Evolutionary conservation across 148 eudicot genomes (phyloP), one percentile per base, ranked within the genome.

Genomic region (Rhododendron kiyosumense): DNA sequence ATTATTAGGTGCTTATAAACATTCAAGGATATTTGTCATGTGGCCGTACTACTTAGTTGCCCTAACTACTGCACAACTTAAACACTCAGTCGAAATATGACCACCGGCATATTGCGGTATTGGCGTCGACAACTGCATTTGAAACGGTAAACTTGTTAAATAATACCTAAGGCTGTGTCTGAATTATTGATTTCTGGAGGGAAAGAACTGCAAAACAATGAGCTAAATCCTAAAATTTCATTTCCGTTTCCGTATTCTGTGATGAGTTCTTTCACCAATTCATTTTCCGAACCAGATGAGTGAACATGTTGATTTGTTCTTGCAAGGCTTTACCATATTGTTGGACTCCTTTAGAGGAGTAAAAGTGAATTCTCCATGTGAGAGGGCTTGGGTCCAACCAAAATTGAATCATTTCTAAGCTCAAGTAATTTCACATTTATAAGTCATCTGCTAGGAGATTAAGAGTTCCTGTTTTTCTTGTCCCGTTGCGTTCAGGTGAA

Each of bases 401-500:
- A 45, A 57, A 80, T 22, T 71, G 15, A 57, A 30, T n/a, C 73
- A 45, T 79, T 30, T 63, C 30, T 75, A 32, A 28, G 49, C 54
- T 52, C 34, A 71, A 49, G 6, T 32, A 36, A 43, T 18, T 81
- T 59, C 38, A 71, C 46, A 36, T 48, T 78, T 48, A 15, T 46
- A 57, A 8, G 26, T 73, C 30, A 41, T 65, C 43, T 45, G 77
- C 46, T 38, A 9, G 28, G 45, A 73, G 18, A 82, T 88, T 78
- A n/a, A 85, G 10, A 79, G 41, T 84, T 75, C 45, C 5, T 75
- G 9, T 45, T 3, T 48, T 43, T 63, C 24, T 78, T 36, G 18
- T 32, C 14, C 32, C 0, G 41, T 20, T 26, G 51, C 18, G 73
- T 87, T 22, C 81, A 96, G 99, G 99, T 85, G 94, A 92, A 90